Base-by-base conservation (phyloP, 139 green algal genomes). In the Spirogloea muscicola region DNA sequence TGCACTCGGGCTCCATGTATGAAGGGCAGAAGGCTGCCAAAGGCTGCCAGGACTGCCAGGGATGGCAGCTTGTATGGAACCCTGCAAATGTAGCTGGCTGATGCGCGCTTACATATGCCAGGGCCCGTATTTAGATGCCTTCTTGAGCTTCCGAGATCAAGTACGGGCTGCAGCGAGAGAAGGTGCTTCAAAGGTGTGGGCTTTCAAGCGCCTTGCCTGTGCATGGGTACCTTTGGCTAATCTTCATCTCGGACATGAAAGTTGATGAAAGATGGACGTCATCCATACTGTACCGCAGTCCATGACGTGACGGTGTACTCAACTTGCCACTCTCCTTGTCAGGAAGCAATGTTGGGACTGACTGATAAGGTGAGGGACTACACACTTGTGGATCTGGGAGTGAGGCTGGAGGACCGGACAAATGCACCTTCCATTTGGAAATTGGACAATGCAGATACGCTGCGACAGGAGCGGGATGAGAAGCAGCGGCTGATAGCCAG, bases 401-500 rank as follows among this genome's bases (percentile, higher is more conserved):
- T 98, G 27, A 76, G 89, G 60, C 79, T 97, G n/a, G 94, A 99
- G 81, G 72, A 75, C 37, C 91, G 97, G 83, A 78, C 81, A 49
- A 88, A 91, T 57, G 91, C 84, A 51, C 86, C 84, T 29, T 86
- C 88, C 13, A 78, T 95, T 25, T 97, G 91, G 92, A 97, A 97
- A 84, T 84, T 89, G 21, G 94, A 97, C 52, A 90, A 97, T 68
- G 89, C 93, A 0, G 89, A 81, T 2, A 85, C 88, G 33, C 79
- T 98, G 64, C 74, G 80, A 31, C 77, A 74, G 2, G 90, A 95
- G 86, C 38, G 68, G n/a, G 80, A 82, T 5, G 58, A 68, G 49
- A 74, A 83, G 69, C 39, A 40, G 18, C 70, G 72, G 38, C 74
- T 73, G 18, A 85, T 79, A n/a, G 85, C 86, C 7, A 85, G 85